phyloP scores from a whole-genome alignment of 257 asterid species.

The Penstemon davidsonii region DNA sequence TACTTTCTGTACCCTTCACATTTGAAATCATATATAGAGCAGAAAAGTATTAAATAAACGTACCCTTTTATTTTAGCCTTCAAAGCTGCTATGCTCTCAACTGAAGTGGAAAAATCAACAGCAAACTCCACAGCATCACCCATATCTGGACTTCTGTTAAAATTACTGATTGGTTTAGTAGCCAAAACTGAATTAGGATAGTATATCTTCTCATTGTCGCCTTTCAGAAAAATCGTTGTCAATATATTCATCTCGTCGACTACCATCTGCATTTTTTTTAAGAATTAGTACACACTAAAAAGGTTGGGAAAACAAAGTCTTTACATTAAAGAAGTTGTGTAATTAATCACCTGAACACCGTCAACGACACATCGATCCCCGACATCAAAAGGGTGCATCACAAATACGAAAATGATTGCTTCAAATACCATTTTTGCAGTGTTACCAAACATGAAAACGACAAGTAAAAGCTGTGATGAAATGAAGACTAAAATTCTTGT shows the following conservation, averaged over 20 bases:
- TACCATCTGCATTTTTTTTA: conserved; percentile 46
- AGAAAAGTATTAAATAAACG: conserved; percentile 9
- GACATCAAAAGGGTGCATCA: conserved; percentile 65
- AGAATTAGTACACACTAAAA: neutral
- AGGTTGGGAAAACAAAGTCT: neutral
- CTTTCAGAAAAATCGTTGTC: conserved; percentile 64
- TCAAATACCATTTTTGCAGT: conserved; percentile 45
- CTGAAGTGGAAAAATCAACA: conserved; percentile 74
- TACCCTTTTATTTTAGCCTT: conserved; percentile 66
- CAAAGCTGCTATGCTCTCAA: conserved; percentile 61
- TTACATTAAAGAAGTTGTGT: neutral
- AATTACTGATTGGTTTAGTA: conserved; percentile 60
- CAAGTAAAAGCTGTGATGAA: conserved; percentile 56
- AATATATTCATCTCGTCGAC: conserved; percentile 79
- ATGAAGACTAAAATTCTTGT: conserved; percentile 48
- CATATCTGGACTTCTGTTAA: conserved; percentile 72
- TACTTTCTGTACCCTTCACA: neutral
- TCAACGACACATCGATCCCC: conserved; percentile 72
- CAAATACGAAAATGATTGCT: conserved; percentile 52
- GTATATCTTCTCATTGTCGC: conserved; percentile 59
- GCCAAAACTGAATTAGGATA: conserved; percentile 64
- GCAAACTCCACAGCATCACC: conserved; percentile 69
- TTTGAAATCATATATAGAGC: neutral
- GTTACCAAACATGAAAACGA: conserved; percentile 61
- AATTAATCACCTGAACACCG: conserved; percentile 45